phyloP scores from a whole-genome alignment of 768 basidiomycete species.

The Chiua virens region DNA sequence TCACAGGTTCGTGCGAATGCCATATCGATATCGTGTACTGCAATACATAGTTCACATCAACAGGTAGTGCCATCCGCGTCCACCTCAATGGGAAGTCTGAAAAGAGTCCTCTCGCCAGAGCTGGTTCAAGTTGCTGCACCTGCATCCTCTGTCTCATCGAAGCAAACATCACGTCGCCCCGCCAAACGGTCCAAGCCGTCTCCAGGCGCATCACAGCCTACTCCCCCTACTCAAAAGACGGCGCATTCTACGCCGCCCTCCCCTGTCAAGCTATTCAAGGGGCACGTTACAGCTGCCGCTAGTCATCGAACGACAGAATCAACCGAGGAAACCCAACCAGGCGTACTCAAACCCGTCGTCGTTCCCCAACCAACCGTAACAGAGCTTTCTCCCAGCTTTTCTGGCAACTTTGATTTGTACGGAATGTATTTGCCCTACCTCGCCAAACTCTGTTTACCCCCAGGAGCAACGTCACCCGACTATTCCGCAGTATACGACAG shows the following conservation, averaged over 20 bases:
- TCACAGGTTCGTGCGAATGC: constrained; percentile 12
- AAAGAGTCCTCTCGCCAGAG: constrained; percentile 22
- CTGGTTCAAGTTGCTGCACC: background rate
- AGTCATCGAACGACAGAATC: background rate
- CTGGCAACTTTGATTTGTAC: constrained; percentile 42
- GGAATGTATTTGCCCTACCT: constrained; percentile 40
- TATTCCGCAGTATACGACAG: constrained; percentile 35
- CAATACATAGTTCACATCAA: background rate
- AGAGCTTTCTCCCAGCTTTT: constrained; percentile 14
- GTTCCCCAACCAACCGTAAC: constrained; percentile 5
- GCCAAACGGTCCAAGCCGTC: constrained; percentile 17
- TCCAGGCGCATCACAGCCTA: constrained; percentile 11
- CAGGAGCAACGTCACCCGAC: constrained; percentile 23
- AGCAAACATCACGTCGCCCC: constrained; percentile 10
- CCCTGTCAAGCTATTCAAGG: constrained; percentile 9
- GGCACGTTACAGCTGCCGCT: background rate
- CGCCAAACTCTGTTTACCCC: constrained; percentile 31
- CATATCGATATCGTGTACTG: background rate
- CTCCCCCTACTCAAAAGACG: constrained; percentile 2
- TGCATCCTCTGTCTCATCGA: background rate
- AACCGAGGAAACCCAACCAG: background rate
- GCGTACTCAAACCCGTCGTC: constrained; percentile 6
- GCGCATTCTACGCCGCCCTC: constrained; percentile 3
- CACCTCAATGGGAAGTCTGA: constrained; percentile 20
- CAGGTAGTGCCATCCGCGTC: constrained; percentile 17